These are phyloP conservation scores for Linnemannia zychae DNA, from an alignment of 192 early-diverging fungal species.

Conservation along the genomic window DNA sequence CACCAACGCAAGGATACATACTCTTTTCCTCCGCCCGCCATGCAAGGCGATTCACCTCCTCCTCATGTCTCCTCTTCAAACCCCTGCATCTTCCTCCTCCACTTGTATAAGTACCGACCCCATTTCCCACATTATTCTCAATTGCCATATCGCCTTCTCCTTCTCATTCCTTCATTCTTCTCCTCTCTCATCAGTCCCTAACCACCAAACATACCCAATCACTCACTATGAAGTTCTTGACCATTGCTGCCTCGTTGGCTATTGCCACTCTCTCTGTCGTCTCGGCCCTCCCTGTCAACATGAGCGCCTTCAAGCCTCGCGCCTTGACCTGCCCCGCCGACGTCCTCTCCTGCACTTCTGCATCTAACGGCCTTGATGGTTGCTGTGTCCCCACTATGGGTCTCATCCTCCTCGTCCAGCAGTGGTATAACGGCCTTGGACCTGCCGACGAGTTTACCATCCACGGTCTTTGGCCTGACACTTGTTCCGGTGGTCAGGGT, in stretches of 20 bases:
- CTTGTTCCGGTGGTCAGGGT: slow-evolving; percentile 57
- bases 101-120: neutral
- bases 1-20: neutral
- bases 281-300: slow-evolving; percentile 20
- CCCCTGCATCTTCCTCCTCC: neutral
- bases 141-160: neutral
- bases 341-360: slow-evolving; percentile 52
- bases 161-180: neutral
- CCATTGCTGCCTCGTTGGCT: slow-evolving; percentile 33
- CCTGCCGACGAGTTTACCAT: slow-evolving; percentile 74
- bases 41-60: neutral
- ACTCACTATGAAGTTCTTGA: slow-evolving; percentile 36
- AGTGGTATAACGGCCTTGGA: slow-evolving; percentile 73
- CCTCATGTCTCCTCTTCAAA: neutral
- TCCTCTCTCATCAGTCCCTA: neutral
- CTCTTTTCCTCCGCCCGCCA: neutral
- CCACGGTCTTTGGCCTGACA: slow-evolving; percentile 88
- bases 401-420: slow-evolving; percentile 65
- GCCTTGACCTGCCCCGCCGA: slow-evolving; percentile 31
- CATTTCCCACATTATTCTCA: neutral
- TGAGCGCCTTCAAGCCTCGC: slow-evolving; percentile 3
- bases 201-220: no score
- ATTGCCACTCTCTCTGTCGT: slow-evolving; percentile 27
- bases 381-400: slow-evolving; percentile 71
- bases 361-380: slow-evolving; percentile 15